phyloP scores from a whole-genome alignment of 1,284 basidiomycete species.

The Moesziomyces sp. region DNA sequence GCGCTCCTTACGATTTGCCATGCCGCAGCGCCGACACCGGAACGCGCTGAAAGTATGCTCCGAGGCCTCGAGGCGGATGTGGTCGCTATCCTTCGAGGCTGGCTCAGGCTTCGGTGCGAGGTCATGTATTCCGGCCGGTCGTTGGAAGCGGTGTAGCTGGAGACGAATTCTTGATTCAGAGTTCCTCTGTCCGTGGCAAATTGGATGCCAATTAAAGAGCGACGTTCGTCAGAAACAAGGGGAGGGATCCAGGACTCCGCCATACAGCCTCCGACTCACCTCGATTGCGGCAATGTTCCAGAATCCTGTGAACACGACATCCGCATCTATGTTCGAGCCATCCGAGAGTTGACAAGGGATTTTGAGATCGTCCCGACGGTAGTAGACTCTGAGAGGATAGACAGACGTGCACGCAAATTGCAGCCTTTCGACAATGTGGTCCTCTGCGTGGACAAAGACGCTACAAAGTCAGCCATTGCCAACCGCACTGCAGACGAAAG shows the following conservation, averaged over 20 bases:
- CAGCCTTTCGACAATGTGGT: not conserved
- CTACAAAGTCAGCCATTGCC: too few relatives aligned
- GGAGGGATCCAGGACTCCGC: too few relatives aligned
- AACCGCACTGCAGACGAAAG: too few relatives aligned
- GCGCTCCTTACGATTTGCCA: slow-evolving; percentile 16
- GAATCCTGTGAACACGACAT: not conserved
- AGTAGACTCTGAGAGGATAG: not conserved
- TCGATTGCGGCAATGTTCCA: not conserved
- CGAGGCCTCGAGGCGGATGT: not conserved
- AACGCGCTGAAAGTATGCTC: slow-evolving; percentile 22
- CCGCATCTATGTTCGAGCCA: not conserved
- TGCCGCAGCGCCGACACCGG: slow-evolving; percentile 22
- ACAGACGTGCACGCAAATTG: not conserved
- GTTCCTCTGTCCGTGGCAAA: too few relatives aligned
- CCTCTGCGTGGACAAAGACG: not conserved
- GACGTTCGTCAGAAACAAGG: too few relatives aligned
- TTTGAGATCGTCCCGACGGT: not conserved
- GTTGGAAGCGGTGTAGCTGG: not conserved
- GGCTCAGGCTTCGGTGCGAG: not conserved
- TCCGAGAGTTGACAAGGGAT: not conserved
- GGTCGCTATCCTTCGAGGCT: not conserved
- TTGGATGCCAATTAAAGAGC: too few relatives aligned
- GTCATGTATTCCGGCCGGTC: not conserved
- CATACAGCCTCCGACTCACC: not conserved
- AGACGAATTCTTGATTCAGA: not conserved